Evolutionary conservation across 768 basidiomycete genomes (phyloP), one percentile per base, ranked within the genome.

Genomic region (Lentinula aciculospora): DNA sequence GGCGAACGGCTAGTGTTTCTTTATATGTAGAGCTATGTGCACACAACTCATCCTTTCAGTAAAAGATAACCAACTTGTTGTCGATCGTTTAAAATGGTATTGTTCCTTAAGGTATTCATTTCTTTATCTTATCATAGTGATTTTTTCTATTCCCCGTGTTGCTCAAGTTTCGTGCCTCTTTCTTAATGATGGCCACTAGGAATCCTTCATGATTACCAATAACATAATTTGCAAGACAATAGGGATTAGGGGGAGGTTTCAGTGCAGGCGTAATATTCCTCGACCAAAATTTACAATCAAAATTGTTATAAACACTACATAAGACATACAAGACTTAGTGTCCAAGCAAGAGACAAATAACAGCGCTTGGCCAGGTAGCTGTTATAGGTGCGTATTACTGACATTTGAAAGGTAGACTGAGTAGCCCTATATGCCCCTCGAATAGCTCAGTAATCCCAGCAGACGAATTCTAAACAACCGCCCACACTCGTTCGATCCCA

Each of bases 51-150:
- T 48, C 27, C 27, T 6, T 48, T 48, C 47, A 13, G 47, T 25
- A 48, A 48, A 25, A 48, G 29, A 48, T 48, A 48, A 13, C 47
- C 47, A 48, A 48, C 49, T 50, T 50, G 19, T n/a, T 50, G 49
- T 34, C 49, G 23, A 21, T 50, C 49, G 19, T 50, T 50, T 17
- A 32, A 34, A 50, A 19, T n/a, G n/a, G 45, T 46, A 23, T 23
- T 13, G 17, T 46, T 50, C 13, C 36, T 17, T 50, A 50, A 34
- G 31, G 49, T 50, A 50, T 34, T 36, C 29, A 50, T 27, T 28
- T 48, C 49, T 32, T 19, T 50, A 34, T 48, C 34, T 36, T 23
- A 34, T 50, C 28, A 5, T 48, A 5, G 44, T 21, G 3, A 1
- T 46, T 25, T 27, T 48, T 29, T 31, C 17, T n/a, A n/a, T n/a